Percentiles rank a stretch among this genome's conserved stretches.
phyloP scores from a whole-genome alignment of 2,329 filamentous ascomycete genomes.

The Taxawa tesnikishii region DNA sequence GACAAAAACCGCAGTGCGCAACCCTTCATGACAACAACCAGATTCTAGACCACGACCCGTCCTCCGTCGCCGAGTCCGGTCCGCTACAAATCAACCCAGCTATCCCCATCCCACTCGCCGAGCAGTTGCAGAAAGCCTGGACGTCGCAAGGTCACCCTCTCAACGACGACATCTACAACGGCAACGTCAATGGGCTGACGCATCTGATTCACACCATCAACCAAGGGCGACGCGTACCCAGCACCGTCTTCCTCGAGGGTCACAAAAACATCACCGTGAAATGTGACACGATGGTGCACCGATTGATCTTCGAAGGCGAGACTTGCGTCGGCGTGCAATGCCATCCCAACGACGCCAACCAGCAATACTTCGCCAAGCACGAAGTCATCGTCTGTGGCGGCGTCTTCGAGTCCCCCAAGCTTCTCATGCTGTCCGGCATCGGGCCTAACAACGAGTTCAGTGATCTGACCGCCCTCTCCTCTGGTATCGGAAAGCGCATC shows the following conservation, averaged over 20 bases:
- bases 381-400: constrained; percentile 41
- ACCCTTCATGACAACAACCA: constrained; percentile 43
- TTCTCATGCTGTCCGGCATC: constrained; percentile 40
- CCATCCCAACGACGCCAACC: background rate
- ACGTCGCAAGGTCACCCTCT: constrained; percentile 1
- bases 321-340: background rate
- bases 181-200: constrained; percentile 5
- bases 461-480: too few relatives aligned
- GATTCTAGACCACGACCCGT: background rate
- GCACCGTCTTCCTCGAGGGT: constrained; percentile 4
- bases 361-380: constrained; percentile 23
- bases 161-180: constrained; percentile 7
- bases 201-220: constrained; percentile 6
- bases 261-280: constrained; percentile 9
- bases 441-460: constrained; percentile 31
- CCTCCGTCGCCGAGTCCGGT: background rate
- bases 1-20: constrained; percentile 15
- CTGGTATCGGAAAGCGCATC: constrained; percentile 10
- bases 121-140: constrained; percentile 1
- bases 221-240: constrained; percentile 2
- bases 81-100: constrained; percentile 1
- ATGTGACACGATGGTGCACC: constrained; percentile 1
- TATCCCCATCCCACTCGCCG: background rate
- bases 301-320: constrained; percentile 1
- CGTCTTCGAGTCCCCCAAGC: constrained; percentile 40